These are phyloP conservation scores for Fusarium transvaalense DNA, from an alignment of 2,329 filamentous ascomycete genomes.

Conservation along the genomic window DNA sequence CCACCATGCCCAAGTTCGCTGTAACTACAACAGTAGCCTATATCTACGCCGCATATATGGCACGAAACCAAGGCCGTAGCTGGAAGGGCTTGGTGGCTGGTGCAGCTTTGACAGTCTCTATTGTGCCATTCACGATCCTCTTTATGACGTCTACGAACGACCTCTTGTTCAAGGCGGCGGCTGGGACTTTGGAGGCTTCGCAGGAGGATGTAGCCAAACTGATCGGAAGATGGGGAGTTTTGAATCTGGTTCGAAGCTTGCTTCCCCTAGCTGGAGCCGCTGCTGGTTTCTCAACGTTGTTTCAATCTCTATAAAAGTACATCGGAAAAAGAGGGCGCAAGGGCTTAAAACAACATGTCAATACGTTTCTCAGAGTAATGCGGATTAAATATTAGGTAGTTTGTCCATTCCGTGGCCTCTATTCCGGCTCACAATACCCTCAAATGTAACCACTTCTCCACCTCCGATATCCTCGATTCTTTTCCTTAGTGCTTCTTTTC, in stretches of 20 bases:
- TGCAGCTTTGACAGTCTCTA: conserved; percentile 52
- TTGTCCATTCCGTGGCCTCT: neutral
- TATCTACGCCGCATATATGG: conserved; percentile 54
- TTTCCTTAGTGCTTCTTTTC: conserved; percentile 43
- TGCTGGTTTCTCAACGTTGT: conserved; percentile 42
- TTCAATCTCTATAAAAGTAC: conserved; percentile 28
- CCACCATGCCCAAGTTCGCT: conserved; percentile 55
- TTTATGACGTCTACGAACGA: conserved; percentile 56
- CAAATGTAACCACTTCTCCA: neutral
- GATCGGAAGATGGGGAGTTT: conserved; percentile 42
- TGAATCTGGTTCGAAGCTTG: conserved; percentile 52
- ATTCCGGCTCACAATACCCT: neutral
- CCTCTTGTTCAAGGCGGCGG: conserved; percentile 47
- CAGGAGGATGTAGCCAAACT: conserved; percentile 42
- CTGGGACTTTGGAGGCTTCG: conserved; percentile 31
- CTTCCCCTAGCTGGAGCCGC: conserved; percentile 50
- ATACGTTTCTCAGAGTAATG: neutral
- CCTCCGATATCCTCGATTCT: no score
- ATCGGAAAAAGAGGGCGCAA: neutral
- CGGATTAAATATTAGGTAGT: neutral
- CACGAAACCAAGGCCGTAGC: conserved; percentile 39
- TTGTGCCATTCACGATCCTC: conserved; percentile 57
- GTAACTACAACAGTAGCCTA: conserved; percentile 52
- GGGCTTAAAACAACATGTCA: neutral
- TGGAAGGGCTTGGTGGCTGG: conserved; percentile 55